A percentile compares a stretch with the other conserved stretches of the same genome.
Evolutionary conservation across 148 eudicot genomes (phyloP).

Genomic region (Pouteria glomerata): DNA sequence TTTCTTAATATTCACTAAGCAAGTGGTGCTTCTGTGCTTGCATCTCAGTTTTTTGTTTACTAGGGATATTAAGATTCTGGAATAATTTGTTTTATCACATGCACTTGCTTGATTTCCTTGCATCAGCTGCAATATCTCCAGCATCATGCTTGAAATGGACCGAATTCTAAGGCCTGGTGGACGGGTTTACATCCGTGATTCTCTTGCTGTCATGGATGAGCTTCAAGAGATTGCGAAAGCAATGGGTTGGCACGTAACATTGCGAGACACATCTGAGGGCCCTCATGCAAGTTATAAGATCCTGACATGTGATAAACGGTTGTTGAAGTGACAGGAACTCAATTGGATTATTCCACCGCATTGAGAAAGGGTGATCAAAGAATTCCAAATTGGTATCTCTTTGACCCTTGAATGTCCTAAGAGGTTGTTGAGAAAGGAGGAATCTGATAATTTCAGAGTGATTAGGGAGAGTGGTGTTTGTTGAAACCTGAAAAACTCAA

Average conservation of each 20-base stretch:
- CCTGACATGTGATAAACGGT: conserved; percentile 59
- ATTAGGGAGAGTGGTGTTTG: neutral
- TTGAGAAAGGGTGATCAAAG: neutral
- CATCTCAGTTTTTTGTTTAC: neutral
- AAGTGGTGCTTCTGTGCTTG: neutral
- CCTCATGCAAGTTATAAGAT: conserved; percentile 86
- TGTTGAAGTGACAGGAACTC: conserved; percentile 15
- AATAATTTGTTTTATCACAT: neutral
- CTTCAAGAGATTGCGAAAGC: conserved; percentile 77
- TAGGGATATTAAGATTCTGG: neutral
- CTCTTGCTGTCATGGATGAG: conserved; percentile 62
- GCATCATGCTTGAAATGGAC: conserved; percentile 97
- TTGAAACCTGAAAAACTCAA: neutral
- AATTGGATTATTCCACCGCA: neutral
- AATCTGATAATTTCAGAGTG: neutral
- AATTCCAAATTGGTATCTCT: neutral
- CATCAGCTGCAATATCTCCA: conserved; percentile 76
- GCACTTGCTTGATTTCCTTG: conserved; percentile 5
- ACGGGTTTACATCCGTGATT: conserved; percentile 78
- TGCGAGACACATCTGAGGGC: conserved; percentile 92
- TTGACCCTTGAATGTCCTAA: neutral
- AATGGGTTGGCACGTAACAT: conserved; percentile 73
- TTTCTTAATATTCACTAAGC: neutral
- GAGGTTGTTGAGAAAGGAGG: neutral
- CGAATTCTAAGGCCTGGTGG: conserved; percentile 95